These are phyloP conservation scores for Fusarium coffeatum DNA, from an alignment of 2,329 filamentous ascomycete genomes.

Conservation along the genomic window DNA sequence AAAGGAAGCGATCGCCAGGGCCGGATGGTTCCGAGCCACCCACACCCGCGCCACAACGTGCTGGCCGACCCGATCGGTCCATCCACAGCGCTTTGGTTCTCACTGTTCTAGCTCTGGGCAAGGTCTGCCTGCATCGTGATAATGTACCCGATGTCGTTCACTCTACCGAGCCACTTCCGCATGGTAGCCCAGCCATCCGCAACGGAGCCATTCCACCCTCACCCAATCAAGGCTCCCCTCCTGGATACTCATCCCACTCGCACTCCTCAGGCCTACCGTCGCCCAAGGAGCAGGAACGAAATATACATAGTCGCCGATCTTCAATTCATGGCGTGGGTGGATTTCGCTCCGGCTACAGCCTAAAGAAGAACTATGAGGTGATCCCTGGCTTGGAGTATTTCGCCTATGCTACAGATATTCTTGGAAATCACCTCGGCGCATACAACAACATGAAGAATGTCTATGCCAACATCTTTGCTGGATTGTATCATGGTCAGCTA, in stretches of 20 bases:
- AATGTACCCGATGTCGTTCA: constrained; percentile 69
- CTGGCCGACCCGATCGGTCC: constrained; percentile 69
- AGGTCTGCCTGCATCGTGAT: constrained; percentile 73
- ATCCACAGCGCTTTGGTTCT: constrained; percentile 85
- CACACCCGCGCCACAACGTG: constrained; percentile 52
- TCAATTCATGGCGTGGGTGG: constrained; percentile 60
- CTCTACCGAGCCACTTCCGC: constrained; percentile 47
- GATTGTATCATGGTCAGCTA: constrained; percentile 89
- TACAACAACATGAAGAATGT: constrained; percentile 85
- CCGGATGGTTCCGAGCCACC: constrained; percentile 51
- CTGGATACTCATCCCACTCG: constrained; percentile 57
- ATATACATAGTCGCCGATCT: constrained; percentile 60
- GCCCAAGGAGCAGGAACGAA: constrained; percentile 63
- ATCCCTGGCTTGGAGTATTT: constrained; percentile 94
- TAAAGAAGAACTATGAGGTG: constrained; percentile 77
- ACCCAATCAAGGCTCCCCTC: constrained; percentile 67
- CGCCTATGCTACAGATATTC: constrained; percentile 84
- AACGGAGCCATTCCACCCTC: constrained; percentile 64
- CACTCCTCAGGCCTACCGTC: constrained; percentile 64
- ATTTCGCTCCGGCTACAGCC: constrained; percentile 45
- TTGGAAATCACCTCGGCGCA: constrained; percentile 83
- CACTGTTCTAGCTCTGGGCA: constrained; percentile 85
- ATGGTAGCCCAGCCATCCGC: constrained; percentile 55
- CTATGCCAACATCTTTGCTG: constrained; percentile 85
- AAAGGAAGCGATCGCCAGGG: constrained; percentile 67